A percentile compares a stretch with the other conserved stretches of the same genome.
phyloP scores from a whole-genome alignment of 2,329 filamentous ascomycete genomes.

The Diplodia mutila region DNA sequence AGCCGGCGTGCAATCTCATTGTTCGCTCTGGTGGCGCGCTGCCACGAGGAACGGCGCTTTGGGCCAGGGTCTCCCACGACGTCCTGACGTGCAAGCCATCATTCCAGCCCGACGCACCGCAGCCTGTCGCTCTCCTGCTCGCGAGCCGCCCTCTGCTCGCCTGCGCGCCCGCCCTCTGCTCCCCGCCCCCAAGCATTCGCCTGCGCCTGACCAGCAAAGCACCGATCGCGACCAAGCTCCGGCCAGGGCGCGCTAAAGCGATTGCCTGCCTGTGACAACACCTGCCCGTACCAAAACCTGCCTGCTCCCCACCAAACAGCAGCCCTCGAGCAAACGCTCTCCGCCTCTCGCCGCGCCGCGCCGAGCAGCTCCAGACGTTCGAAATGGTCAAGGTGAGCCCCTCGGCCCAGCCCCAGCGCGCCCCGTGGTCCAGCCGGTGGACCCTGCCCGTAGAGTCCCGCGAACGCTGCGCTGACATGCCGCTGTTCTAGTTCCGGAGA shows the following conservation, averaged over 20 bases:
- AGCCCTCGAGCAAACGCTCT: constrained; percentile 2
- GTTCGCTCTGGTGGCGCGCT: constrained; percentile 20
- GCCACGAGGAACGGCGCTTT: constrained; percentile 13
- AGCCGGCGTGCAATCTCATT: constrained; percentile 17
- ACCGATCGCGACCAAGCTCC: constrained; percentile 13
- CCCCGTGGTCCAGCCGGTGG: constrained; percentile 24
- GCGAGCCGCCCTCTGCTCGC: constrained; percentile 1
- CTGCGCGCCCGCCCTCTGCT: constrained; percentile 6
- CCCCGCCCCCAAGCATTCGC: constrained; percentile 4
- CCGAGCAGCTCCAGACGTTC: constrained; percentile 20
- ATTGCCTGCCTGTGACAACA: constrained; percentile 20
- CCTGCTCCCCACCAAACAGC: constrained; percentile 15
- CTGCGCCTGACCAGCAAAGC: constrained; percentile 9
- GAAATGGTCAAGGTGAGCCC: constrained; percentile 35
- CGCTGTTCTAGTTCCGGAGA: constrained; percentile 63
- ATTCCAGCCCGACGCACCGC: constrained; percentile 21
- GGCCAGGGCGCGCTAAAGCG: constrained; percentile 19
- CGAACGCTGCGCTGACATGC: constrained; percentile 17
- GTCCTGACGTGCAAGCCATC: constrained; percentile 18
- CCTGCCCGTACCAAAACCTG: constrained; percentile 13
- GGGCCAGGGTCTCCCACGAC: constrained; percentile 21
- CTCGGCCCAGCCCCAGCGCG: constrained; percentile 12
- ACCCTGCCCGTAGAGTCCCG: constrained; percentile 14
- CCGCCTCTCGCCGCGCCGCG: constrained; percentile 10
- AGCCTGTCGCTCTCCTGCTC: background rate